A percentile compares a stretch with the other conserved stretches of the same genome.
Conservation (phyloP, 257 asterid genomes). For the Jasminum sambac region DNA sequence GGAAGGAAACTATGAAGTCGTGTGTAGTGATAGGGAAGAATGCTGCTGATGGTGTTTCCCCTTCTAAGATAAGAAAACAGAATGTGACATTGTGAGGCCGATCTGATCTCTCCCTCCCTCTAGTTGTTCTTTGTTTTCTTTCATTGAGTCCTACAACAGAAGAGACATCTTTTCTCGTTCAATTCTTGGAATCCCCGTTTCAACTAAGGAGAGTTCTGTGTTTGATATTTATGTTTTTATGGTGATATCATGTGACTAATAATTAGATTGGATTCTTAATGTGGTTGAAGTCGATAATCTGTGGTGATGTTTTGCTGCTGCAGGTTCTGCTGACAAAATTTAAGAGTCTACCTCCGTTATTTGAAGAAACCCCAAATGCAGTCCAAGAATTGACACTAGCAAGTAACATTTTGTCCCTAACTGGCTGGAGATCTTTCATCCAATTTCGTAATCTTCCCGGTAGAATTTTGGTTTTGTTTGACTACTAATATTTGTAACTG, state of each 20-base stretch:
- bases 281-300: not conserved
- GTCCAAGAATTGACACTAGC: slow-evolving; percentile 46
- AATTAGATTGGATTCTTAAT: not conserved
- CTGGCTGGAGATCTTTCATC: not conserved
- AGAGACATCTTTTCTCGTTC: not conserved
- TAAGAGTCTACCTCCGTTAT: slow-evolving; percentile 56
- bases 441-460: not conserved
- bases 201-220: not conserved
- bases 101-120: not conserved
- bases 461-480: not conserved
- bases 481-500: not conserved
- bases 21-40: not conserved
- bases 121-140: not conserved
- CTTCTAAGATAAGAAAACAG: not conserved
- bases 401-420: slow-evolving; percentile 34
- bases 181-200: not conserved
- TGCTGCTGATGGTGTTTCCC: not conserved
- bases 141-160: not conserved
- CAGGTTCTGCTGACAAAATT: slow-evolving; percentile 48
- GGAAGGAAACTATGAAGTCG: not conserved
- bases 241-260: not conserved
- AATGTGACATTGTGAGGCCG: not conserved
- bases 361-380: slow-evolving; percentile 45
- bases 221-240: not conserved
- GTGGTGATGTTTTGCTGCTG: not conserved